phyloP scores from a whole-genome alignment of 1,139 yeast species.

The Taphrina pruni region DNA sequence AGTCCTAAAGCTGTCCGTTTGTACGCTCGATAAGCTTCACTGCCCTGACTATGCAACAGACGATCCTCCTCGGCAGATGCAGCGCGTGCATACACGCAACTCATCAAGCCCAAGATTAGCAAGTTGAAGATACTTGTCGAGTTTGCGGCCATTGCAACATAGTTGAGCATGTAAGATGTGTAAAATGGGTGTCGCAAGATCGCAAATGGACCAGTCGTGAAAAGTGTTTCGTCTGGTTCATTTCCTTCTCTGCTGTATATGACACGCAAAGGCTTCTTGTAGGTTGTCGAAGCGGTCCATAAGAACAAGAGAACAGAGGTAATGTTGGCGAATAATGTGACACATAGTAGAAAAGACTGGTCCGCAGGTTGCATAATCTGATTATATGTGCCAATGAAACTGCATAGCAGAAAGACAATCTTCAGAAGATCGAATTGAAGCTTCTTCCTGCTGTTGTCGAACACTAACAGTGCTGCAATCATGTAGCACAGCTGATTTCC shows the following conservation, averaged over 20 bases:
- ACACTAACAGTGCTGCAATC: background rate
- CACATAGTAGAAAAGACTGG: background rate
- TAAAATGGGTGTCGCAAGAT: constrained; percentile 9
- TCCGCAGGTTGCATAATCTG: background rate
- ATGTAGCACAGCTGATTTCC: background rate
- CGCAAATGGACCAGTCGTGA: constrained; percentile 7
- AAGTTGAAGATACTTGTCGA: background rate
- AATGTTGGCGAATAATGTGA: background rate
- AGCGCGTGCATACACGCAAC: background rate
- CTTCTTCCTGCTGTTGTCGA: background rate
- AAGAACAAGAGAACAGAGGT: background rate
- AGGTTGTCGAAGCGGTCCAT: background rate
- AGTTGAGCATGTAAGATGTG: constrained; percentile 6
- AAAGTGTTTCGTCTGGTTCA: background rate
- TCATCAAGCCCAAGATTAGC: background rate
- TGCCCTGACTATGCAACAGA: background rate
- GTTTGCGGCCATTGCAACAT: background rate
- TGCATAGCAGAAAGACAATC: background rate
- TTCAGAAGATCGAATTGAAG: constrained; percentile 7
- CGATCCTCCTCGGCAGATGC: constrained; percentile 4
- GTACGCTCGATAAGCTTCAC: background rate
- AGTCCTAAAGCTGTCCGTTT: background rate
- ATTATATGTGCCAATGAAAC: background rate
- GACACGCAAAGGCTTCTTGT: constrained; percentile 5
- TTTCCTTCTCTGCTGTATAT: constrained; percentile 6